Evolutionary conservation across 2,329 filamentous ascomycete species (phyloP).

Genomic region (Fusarium nanum): DNA sequence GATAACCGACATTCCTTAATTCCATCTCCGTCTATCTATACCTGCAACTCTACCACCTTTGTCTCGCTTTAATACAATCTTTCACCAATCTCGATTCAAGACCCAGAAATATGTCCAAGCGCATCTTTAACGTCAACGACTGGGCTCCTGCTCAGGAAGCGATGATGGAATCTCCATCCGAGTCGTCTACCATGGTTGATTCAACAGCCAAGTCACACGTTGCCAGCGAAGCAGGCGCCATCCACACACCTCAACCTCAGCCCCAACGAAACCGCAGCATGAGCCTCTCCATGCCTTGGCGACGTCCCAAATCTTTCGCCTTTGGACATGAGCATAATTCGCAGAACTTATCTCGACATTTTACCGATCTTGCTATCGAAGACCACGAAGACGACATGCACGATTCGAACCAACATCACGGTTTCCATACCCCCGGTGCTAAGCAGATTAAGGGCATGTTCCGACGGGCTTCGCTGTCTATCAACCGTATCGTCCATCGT

Average conservation of each 20-base stretch:
- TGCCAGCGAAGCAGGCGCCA: constrained; percentile 16
- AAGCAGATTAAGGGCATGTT: constrained; percentile 61
- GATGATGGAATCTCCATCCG: constrained; percentile 45
- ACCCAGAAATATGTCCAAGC: constrained; percentile 48
- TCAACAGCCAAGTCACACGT: constrained; percentile 19
- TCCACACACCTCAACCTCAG: constrained; percentile 7
- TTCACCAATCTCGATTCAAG: neutral
- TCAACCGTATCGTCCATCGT: constrained; percentile 64
- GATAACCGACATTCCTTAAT: constrained; percentile 14
- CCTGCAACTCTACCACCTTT: neutral
- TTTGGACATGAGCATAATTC: constrained; percentile 52
- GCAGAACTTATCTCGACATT: constrained; percentile 45
- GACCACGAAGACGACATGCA: constrained; percentile 46
- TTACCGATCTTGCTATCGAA: constrained; percentile 51
- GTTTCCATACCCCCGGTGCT: constrained; percentile 46
- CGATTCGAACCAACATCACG: constrained; percentile 44
- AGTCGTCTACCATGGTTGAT: constrained; percentile 30
- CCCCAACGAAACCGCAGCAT: constrained; percentile 60
- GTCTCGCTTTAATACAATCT: constrained; percentile 4
- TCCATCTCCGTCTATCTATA: neutral
- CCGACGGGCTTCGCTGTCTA: constrained; percentile 65
- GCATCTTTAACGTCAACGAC: constrained; percentile 56
- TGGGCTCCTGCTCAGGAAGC: constrained; percentile 59
- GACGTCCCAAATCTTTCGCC: constrained; percentile 59
- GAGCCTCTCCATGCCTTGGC: constrained; percentile 64